These are phyloP conservation scores for Cucurbitaria berberidis DNA, from an alignment of 2,329 filamentous ascomycete genomes.

Conservation along the genomic window DNA sequence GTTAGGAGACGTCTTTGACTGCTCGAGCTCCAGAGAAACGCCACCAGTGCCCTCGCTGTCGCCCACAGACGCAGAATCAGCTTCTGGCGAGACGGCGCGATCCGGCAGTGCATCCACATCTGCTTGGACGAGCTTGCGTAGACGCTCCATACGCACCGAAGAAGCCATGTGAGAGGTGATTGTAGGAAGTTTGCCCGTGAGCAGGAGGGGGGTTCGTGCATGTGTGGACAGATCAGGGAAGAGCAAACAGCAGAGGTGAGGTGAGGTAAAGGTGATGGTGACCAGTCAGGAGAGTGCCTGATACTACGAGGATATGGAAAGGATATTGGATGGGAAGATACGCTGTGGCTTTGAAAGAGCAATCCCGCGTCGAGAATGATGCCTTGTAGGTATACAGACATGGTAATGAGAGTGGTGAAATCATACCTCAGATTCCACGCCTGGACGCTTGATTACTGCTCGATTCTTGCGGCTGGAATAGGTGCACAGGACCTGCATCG, in stretches of 20 bases:
- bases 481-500: neutral
- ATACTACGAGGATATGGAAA: no score
- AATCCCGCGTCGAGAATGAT: neutral
- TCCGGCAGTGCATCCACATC: conserved; percentile 38
- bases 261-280: neutral
- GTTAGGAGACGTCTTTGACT: neutral
- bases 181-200: no score
- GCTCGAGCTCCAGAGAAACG: conserved; percentile 20
- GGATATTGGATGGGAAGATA: neutral
- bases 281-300: neutral
- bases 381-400: neutral
- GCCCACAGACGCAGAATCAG: neutral
- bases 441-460: neutral
- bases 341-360: neutral
- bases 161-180: conserved; percentile 29
- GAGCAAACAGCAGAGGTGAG: neutral
- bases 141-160: conserved; percentile 29
- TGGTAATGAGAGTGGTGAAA: neutral
- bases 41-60: conserved; percentile 29
- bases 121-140: conserved; percentile 23
- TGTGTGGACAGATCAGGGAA: neutral
- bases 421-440: neutral
- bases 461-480: neutral
- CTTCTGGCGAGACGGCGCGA: conserved; percentile 10
- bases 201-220: neutral